Evolutionary conservation across 805 yeast genomes (phyloP).

Genomic region (Wickerhamiella sergipiensis): DNA sequence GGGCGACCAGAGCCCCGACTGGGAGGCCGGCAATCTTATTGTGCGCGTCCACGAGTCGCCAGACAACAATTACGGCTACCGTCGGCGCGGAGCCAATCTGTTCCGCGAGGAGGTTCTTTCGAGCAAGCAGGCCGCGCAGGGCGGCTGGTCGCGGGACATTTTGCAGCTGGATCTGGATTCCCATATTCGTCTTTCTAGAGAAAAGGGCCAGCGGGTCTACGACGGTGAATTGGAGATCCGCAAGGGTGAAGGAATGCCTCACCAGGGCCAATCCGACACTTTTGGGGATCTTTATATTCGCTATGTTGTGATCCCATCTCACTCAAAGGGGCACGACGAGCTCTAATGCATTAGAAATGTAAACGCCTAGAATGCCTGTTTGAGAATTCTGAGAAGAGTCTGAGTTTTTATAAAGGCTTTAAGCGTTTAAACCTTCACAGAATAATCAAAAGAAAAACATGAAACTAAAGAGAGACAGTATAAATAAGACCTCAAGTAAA

Average conservation of each 20-base stretch:
- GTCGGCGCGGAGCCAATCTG: conserved; percentile 61
- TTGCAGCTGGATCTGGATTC: conserved; percentile 52
- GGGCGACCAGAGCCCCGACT: conserved; percentile 75
- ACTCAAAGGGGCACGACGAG: conserved; percentile 1
- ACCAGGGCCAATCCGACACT: conserved; percentile 31
- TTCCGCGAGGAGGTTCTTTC: conserved; percentile 72
- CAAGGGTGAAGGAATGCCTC: conserved; percentile 79
- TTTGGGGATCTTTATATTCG: conserved; percentile 37
- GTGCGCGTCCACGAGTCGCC: conserved; percentile 41
- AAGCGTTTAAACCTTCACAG: too few species aligned
- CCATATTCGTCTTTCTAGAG: conserved; percentile 36
- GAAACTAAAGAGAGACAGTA: too few species aligned
- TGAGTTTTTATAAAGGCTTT: too few species aligned
- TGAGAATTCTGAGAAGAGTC: too few species aligned
- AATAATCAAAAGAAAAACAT: too few species aligned
- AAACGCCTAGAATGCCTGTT: too few species aligned
- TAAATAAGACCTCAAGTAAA: too few species aligned
- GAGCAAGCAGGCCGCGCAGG: conserved; percentile 55
- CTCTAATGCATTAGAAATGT: not conserved
- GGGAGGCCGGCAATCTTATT: conserved; percentile 65
- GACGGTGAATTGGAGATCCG: conserved; percentile 63
- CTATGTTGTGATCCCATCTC: conserved; percentile 24
- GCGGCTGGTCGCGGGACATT: conserved; percentile 68
- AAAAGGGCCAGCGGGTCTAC: conserved; percentile 36
- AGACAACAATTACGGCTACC: conserved; percentile 56